phyloP scores from a whole-genome alignment of 2,329 filamentous ascomycete species.

The Ceratocystis alfenasii region DNA sequence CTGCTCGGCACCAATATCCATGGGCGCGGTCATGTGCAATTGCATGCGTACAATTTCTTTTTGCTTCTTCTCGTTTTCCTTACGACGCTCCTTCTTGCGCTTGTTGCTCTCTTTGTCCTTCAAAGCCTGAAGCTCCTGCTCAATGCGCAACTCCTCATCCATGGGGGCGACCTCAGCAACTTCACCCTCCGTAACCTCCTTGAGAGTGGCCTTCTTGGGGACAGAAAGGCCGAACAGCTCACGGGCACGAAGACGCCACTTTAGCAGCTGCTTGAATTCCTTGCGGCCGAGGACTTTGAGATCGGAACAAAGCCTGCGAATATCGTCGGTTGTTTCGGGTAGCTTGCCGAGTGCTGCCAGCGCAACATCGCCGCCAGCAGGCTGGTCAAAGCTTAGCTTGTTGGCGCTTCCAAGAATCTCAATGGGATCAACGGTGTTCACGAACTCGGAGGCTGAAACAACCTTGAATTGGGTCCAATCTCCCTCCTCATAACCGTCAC shows the following conservation, averaged over 20 bases:
- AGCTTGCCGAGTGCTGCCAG: conserved; percentile 75
- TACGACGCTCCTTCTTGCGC: conserved; percentile 72
- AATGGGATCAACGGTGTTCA: conserved; percentile 86
- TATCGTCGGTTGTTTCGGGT: conserved; percentile 74
- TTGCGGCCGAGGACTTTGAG: conserved; percentile 84
- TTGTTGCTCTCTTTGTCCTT: conserved; percentile 65
- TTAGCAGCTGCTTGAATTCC: conserved; percentile 81
- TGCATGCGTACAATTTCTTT: conserved; percentile 95
- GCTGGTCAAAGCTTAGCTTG: conserved; percentile 68
- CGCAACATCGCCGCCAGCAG: conserved; percentile 71
- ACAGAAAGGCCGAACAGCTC: conserved; percentile 79
- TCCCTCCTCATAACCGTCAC: conserved; percentile 94
- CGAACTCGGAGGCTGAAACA: conserved; percentile 77
- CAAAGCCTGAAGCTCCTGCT: conserved; percentile 72
- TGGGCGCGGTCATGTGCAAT: conserved; percentile 89
- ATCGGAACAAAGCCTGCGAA: conserved; percentile 66
- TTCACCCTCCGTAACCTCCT: conserved; percentile 46
- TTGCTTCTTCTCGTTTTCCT: conserved; percentile 86
- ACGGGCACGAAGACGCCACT: conserved; percentile 79
- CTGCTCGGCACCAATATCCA: conserved; percentile 91
- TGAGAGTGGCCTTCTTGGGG: conserved; percentile 47
- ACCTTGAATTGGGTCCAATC: conserved; percentile 91
- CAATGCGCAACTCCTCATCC: conserved; percentile 87
- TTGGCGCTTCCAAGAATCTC: conserved; percentile 80
- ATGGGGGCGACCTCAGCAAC: conserved; percentile 75